Conservation (phyloP, 768 basidiomycete species). For the Kwoniella pini region DNA sequence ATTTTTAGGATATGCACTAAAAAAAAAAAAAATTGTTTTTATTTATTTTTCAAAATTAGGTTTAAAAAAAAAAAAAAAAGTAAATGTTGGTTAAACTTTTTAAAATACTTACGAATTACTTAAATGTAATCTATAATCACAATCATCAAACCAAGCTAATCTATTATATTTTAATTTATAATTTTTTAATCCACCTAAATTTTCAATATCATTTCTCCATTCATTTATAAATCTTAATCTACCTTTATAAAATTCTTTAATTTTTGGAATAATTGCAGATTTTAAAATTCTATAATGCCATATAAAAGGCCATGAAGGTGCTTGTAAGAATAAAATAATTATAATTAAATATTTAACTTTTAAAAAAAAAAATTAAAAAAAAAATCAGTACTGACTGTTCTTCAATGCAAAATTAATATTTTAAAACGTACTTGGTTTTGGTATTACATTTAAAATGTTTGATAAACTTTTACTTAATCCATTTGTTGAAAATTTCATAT, state of each 20-base stretch:
- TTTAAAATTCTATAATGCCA: conserved; percentile 47
- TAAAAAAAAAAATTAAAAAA: not conserved
- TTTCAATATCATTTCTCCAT: conserved; percentile 21
- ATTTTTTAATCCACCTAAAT: conserved; percentile 27
- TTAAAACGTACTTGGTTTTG: too few relatives aligned
- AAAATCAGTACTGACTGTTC: not conserved
- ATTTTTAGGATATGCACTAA: conserved; percentile 40
- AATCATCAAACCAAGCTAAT: conserved; percentile 43
- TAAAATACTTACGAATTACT: conserved; percentile 43
- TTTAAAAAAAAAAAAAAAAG: too few relatives aligned
- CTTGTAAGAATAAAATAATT: conserved; percentile 37
- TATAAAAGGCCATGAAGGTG: conserved; percentile 42
- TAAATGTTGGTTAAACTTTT: too few relatives aligned
- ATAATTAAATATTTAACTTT: conserved; percentile 43
- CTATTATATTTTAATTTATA: conserved; percentile 21
- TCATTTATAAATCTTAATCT: conserved; percentile 35
- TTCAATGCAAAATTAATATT: too few relatives aligned
- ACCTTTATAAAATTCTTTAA: conserved; percentile 29
- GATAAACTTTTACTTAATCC: too few relatives aligned
- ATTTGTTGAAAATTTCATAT: too few relatives aligned
- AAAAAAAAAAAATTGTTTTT: not conserved
- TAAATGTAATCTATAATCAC: conserved; percentile 48
- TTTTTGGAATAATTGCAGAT: conserved; percentile 31
- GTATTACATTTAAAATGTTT: too few relatives aligned
- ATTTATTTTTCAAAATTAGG: not conserved